Conservation (phyloP, 2,329 filamentous ascomycete genomes). For the Penicillium sp. region DNA sequence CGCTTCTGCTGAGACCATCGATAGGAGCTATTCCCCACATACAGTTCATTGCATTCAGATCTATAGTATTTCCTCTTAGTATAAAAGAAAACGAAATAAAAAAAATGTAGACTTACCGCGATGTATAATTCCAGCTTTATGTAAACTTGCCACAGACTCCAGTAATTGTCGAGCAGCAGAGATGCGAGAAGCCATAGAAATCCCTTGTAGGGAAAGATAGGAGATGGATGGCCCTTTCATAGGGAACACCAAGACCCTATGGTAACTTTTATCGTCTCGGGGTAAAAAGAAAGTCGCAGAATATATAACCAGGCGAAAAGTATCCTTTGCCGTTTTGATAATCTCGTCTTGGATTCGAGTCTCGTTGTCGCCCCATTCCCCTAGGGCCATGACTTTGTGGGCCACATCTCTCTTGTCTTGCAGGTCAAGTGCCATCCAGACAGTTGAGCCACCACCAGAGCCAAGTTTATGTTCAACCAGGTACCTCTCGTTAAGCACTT, state of each 20-base stretch:
- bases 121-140: neutral
- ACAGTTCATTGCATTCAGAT: neutral
- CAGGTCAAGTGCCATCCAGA: neutral
- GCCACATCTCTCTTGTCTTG: neutral
- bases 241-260: slow-evolving; percentile 21
- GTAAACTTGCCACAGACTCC: neutral
- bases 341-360: neutral
- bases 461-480: neutral
- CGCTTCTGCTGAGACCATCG: neutral
- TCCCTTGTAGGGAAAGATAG: slow-evolving; percentile 1
- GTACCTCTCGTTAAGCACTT: neutral
- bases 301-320: slow-evolving; percentile 14
- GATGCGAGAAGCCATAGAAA: neutral
- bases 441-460: neutral
- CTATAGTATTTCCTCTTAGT: neutral
- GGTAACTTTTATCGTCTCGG: slow-evolving; percentile 10
- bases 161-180: neutral
- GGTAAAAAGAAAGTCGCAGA: slow-evolving; percentile 16
- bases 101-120: neutral
- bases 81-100: neutral
- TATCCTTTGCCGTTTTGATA: neutral
- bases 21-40: neutral
- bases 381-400: neutral
- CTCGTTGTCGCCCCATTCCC: neutral
- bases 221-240: slow-evolving; percentile 18